These are phyloP conservation scores for Botrytis elliptica DNA, from an alignment of 2,329 filamentous ascomycete species.

Conservation along the genomic window DNA sequence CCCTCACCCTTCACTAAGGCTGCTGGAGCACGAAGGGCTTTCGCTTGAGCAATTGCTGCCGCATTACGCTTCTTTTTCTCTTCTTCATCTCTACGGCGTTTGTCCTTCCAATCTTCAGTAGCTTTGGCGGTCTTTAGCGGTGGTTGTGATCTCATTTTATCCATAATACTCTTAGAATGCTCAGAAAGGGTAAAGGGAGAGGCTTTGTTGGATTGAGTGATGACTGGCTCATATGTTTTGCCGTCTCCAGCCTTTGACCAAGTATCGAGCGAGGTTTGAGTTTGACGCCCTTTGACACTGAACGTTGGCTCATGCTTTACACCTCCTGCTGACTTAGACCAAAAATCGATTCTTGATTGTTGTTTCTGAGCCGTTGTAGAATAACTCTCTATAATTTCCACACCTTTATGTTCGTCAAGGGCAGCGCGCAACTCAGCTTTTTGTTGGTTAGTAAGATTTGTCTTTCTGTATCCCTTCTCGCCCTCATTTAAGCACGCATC, in stretches of 20 bases:
- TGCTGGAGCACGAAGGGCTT: slow-evolving; percentile 54
- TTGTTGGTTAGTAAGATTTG: slow-evolving; percentile 78
- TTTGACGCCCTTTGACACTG: slow-evolving; percentile 14
- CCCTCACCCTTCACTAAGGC: slow-evolving; percentile 69
- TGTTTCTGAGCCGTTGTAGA: slow-evolving; percentile 48
- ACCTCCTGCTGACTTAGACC: slow-evolving; percentile 53
- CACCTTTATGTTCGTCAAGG: slow-evolving; percentile 58
- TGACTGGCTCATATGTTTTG: slow-evolving; percentile 35
- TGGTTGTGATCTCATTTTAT: slow-evolving; percentile 28
- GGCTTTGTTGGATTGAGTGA: not conserved
- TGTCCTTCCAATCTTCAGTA: slow-evolving; percentile 63
- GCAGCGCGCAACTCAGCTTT: slow-evolving; percentile 76
- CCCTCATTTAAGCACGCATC: slow-evolving; percentile 59
- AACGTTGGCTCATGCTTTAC: slow-evolving; percentile 16
- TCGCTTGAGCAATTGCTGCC: slow-evolving; percentile 68
- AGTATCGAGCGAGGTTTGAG: slow-evolving; percentile 19
- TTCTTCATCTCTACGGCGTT: slow-evolving; percentile 71
- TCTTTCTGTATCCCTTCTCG: slow-evolving; percentile 62
- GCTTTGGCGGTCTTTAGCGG: slow-evolving; percentile 24
- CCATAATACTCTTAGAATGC: slow-evolving; percentile 31
- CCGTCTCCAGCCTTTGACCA: slow-evolving; percentile 28
- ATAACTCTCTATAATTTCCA: slow-evolving; percentile 50
- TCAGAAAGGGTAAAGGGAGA: slow-evolving; percentile 6
- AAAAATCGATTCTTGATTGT: slow-evolving; percentile 60
- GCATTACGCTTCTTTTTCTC: slow-evolving; percentile 72